Evolutionary conservation across 768 basidiomycete species (phyloP).

Genomic region (Russula ochroleuca): DNA sequence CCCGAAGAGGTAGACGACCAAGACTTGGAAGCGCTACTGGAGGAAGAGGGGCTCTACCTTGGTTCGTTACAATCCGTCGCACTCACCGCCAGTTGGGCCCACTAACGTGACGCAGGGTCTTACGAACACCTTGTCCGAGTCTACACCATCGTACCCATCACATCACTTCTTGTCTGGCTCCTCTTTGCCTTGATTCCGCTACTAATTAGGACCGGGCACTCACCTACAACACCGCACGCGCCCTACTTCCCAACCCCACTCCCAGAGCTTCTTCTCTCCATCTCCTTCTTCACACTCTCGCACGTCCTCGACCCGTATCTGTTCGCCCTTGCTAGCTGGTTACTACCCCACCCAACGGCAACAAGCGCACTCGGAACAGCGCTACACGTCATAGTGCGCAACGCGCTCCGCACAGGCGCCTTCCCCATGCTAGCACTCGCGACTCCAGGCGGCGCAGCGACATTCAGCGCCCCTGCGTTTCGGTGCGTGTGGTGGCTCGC

Average conservation of each 20-base stretch:
- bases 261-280: conserved; percentile 59
- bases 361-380: conserved; percentile 40
- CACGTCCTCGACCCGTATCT: conserved; percentile 51
- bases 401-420: conserved; percentile 51
- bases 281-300: conserved; percentile 57
- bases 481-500: conserved; percentile 71
- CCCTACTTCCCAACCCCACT: conserved; percentile 57
- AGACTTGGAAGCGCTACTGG: conserved; percentile 17
- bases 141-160: conserved; percentile 36
- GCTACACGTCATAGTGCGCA: conserved; percentile 49
- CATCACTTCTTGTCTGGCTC: conserved; percentile 43
- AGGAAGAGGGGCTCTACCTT: conserved; percentile 24
- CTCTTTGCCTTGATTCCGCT: conserved; percentile 49
- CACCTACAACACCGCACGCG: conserved; percentile 39
- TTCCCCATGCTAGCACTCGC: conserved; percentile 52
- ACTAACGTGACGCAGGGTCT: conserved; percentile 45
- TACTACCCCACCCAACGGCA: conserved; percentile 34
- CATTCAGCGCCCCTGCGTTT: conserved; percentile 57
- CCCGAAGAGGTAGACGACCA: conserved; percentile 25
- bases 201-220: conserved; percentile 40
- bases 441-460: conserved; percentile 44
- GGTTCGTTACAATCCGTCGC: conserved; percentile 9
- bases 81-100: background rate
- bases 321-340: conserved; percentile 37
- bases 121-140: conserved; percentile 52